These are phyloP conservation scores for Mortierella alpina DNA, from an alignment of 192 early-diverging fungal genomes.

Conservation along the genomic window DNA sequence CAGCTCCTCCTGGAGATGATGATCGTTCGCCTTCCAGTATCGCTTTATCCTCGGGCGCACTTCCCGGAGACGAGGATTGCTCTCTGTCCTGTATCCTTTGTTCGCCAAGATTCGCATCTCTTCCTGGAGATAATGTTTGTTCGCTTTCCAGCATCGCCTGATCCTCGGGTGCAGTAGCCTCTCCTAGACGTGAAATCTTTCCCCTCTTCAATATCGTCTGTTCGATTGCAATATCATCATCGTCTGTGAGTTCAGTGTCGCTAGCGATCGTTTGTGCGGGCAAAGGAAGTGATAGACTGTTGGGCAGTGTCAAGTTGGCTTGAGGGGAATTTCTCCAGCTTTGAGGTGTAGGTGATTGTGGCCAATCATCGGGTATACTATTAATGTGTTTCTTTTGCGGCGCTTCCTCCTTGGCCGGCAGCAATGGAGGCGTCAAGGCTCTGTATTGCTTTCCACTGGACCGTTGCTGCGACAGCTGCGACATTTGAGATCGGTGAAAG, in stretches of 20 bases:
- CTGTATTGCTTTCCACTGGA: too few relatives aligned
- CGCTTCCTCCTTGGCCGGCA: too few relatives aligned
- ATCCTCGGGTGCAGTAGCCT: not conserved
- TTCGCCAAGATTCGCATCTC: too few relatives aligned
- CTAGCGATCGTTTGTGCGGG: not conserved
- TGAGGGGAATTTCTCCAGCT: slow-evolving; percentile 23
- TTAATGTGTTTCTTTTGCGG: too few relatives aligned
- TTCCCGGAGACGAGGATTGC: too few relatives aligned
- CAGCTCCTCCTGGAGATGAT: too few relatives aligned
- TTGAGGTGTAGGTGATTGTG: not conserved
- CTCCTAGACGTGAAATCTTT: not conserved
- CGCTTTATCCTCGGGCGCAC: not conserved
- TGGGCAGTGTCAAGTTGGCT: slow-evolving; percentile 2
- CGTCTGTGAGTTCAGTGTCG: slow-evolving; percentile 1
- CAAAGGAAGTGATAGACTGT: not conserved
- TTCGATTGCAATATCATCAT: slow-evolving; percentile 5
- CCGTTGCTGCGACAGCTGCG: not conserved
- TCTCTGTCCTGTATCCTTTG: too few relatives aligned
- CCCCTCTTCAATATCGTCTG: not conserved
- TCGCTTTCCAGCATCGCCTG: too few relatives aligned
- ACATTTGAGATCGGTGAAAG: not conserved
- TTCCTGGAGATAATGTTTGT: too few relatives aligned
- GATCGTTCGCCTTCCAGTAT: too few relatives aligned
- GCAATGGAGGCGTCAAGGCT: too few relatives aligned
- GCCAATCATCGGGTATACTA: not conserved